Evolutionary conservation across 192 early-diverging fungal genomes (phyloP).

Genomic region (Backusella macrospora): DNA sequence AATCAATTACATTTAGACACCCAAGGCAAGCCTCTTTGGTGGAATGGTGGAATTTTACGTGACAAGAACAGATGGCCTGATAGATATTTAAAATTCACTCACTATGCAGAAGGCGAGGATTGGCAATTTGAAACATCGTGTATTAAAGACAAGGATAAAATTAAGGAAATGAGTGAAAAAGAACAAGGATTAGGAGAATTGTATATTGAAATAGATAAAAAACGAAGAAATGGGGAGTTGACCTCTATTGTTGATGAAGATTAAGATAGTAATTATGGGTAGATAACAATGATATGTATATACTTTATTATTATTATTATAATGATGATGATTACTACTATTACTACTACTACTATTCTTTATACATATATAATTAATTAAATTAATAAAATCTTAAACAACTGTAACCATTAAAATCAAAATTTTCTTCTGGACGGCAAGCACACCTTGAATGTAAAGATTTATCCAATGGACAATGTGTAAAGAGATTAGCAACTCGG

Average conservation of each 20-base stretch:
- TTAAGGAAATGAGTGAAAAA: constrained; percentile 5
- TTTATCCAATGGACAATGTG: constrained; percentile 70
- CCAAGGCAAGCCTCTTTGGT: constrained; percentile 48
- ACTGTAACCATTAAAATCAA: constrained; percentile 42
- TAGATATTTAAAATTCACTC: constrained; percentile 43
- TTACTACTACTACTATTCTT: no score
- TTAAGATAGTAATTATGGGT: no score
- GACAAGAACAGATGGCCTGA: constrained; percentile 46
- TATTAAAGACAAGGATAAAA: constrained; percentile 41
- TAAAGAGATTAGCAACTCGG: constrained; percentile 57
- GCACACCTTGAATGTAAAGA: constrained; percentile 42
- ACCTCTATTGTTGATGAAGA: neutral
- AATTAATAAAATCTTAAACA: constrained; percentile 39
- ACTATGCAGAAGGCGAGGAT: constrained; percentile 41
- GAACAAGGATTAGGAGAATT: constrained; percentile 14
- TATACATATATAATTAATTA: no score
- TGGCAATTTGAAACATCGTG: constrained; percentile 51
- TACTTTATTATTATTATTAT: neutral
- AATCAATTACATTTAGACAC: constrained; percentile 48
- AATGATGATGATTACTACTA: no score
- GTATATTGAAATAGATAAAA: constrained; percentile 28
- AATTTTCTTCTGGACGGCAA: constrained; percentile 54
- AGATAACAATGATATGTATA: neutral
- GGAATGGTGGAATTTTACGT: constrained; percentile 54
- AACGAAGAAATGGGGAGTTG: constrained; percentile 11